Base-by-base conservation (phyloP, 345 rosid species). In the Rubroshorea leprosula region DNA sequence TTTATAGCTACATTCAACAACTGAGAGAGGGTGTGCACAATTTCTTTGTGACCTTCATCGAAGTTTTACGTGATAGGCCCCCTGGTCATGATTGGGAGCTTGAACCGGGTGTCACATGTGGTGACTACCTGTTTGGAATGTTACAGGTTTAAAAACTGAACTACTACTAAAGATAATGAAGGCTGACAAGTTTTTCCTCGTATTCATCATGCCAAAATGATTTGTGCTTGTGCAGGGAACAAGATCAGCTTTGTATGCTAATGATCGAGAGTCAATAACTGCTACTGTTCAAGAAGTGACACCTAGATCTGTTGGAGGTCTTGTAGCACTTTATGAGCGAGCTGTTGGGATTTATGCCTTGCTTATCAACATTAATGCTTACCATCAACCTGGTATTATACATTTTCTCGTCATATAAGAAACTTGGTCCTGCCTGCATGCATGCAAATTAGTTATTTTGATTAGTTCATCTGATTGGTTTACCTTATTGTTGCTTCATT, bases 1-100 rank as follows among this genome's bases (percentile, higher is more conserved):
- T 73, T 21, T 66, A 20, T 64, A 93, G 97, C 63, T 93, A 93
- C 76, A 93, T 93, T 74, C 99, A 93, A 79, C 97, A 93, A 72
- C 74, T 93, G 77, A 89, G 99, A 71, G 99, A 93, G 19, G 99
- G 99, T 44, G 96, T 93, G 57, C 96, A 79, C 79, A 93, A 93
- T 81, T 93, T 93, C 80, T 89, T 93, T 51, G 99, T 55, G 59
- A 89, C 99, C 47, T 93, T 93, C 76, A 87, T 93, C 74, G 99
- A 93, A 80, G 99, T 93, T 18, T 72, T 89, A 56, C 85, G 90
- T 23, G 96, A 89, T 71, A 83, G 99, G 68, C 96, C 89, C 58
- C 99, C 94, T n/a, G 99, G 99, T 75, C 99, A 87, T 74, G 99
- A 93, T 71, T 93, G 99, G 99, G 97, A 93, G 68, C 96, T 93